phyloP scores from a whole-genome alignment of 176 grass and related monocot genomes.

The Dactylis glomerata region DNA sequence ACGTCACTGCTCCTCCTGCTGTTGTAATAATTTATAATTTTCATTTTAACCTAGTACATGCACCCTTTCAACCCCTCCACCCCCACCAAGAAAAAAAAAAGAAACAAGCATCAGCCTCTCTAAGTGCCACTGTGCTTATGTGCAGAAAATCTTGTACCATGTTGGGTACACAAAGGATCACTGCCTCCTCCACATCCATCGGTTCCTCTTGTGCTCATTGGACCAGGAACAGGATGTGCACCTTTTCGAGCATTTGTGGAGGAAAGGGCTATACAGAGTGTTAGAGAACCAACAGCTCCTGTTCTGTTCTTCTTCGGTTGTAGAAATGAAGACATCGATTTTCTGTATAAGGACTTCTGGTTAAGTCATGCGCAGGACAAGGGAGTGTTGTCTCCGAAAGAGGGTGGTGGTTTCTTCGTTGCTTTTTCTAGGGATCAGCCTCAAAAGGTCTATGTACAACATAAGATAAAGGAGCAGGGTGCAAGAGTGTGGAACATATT shows the following conservation, averaged over 20 bases:
- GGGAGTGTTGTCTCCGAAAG: constrained; percentile 57
- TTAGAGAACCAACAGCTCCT: constrained; percentile 40
- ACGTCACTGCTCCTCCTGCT: neutral
- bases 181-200: constrained; percentile 55
- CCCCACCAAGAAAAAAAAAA: neutral
- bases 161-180: constrained; percentile 68
- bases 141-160: constrained; percentile 67
- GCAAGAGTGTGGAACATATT: constrained; percentile 72
- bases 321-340: constrained; percentile 65
- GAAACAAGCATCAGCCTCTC: neutral
- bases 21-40: neutral
- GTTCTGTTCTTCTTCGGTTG: constrained; percentile 91
- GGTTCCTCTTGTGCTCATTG: constrained; percentile 78
- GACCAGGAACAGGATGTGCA: constrained; percentile 91
- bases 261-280: constrained; percentile 58
- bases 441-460: constrained; percentile 84
- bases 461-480: constrained; percentile 87
- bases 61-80: neutral
- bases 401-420: constrained; percentile 81
- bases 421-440: constrained; percentile 91
- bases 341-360: constrained; percentile 89
- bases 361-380: constrained; percentile 59
- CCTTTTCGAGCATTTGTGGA: constrained; percentile 80
- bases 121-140: constrained; percentile 18
- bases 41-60: neutral